Evolutionary conservation across 2,329 filamentous ascomycete species (phyloP).

Genomic region (Monosporascus sp.): DNA sequence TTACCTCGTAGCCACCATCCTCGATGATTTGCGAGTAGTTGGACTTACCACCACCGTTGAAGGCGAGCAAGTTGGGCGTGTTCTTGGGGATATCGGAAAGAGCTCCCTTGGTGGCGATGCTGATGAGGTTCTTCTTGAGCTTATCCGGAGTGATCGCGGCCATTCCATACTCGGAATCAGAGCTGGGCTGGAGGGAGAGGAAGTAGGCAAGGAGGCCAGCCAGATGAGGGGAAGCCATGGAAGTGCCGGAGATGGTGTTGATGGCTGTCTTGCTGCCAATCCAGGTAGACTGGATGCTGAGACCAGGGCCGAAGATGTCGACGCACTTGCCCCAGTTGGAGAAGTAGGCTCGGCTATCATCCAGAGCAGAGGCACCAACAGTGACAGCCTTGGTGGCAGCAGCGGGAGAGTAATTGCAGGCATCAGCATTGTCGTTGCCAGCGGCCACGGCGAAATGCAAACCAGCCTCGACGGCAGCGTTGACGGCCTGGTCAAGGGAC

Average conservation of each 20-base stretch:
- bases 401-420: constrained; percentile 98
- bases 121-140: constrained; percentile 84
- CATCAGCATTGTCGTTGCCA: constrained; percentile 97
- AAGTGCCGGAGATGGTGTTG: constrained; percentile 99
- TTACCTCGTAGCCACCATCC: constrained; percentile 63
- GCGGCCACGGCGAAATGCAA: constrained; percentile 98
- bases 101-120: constrained; percentile 71
- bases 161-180: constrained; percentile 87
- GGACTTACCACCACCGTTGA: constrained; percentile 93
- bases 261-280: constrained; percentile 92
- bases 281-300: constrained; percentile 98
- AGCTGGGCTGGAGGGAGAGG: constrained; percentile 87
- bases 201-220: constrained; percentile 96
- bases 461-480: constrained; percentile 85
- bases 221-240: constrained; percentile 97
- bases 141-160: constrained; percentile 86
- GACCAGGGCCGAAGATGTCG: constrained; percentile 95
- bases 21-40: constrained; percentile 84
- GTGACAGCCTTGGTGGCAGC: constrained; percentile 88
- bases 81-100: constrained; percentile 77
- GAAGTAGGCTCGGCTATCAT: constrained; percentile 98
- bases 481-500: constrained; percentile 85
- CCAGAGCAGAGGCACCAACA: constrained; percentile 88
- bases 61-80: constrained; percentile 93
- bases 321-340: constrained; percentile 99